A percentile compares a stretch with the other conserved stretches of the same genome.
phyloP scores from a whole-genome alignment of 768 basidiomycete species.

The Russula compacta region DNA sequence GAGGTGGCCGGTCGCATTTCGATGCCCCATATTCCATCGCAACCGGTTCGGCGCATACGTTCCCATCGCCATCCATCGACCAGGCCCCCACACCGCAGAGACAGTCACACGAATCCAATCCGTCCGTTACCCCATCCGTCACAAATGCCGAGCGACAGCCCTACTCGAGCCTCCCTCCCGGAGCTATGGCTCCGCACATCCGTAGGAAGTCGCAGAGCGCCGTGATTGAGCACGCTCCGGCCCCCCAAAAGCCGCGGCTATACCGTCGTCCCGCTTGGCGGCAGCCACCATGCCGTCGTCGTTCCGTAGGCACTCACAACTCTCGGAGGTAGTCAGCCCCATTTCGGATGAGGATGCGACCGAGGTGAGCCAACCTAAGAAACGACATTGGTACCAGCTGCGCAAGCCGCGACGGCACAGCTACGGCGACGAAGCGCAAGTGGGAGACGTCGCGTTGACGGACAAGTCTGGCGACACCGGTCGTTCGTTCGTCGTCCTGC shows the following conservation, averaged over 20 bases:
- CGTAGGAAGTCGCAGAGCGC: conserved; percentile 80
- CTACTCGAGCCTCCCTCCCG: conserved; percentile 39
- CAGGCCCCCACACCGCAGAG: conserved; percentile 21
- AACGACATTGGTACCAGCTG: conserved; percentile 19
- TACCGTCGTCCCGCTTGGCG: background rate
- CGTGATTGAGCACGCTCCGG: conserved; percentile 58
- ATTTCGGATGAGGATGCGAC: conserved; percentile 15
- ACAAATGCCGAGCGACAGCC: conserved; percentile 16
- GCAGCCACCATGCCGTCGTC: background rate
- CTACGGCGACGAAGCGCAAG: conserved; percentile 8
- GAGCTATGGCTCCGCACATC: conserved; percentile 60
- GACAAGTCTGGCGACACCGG: conserved; percentile 1
- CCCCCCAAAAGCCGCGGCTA: background rate
- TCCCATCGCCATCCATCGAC: conserved; percentile 56
- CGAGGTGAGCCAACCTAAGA: conserved; percentile 14
- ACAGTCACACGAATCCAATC: conserved; percentile 14
- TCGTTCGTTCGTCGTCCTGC: conserved; percentile 30
- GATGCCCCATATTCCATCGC: conserved; percentile 78
- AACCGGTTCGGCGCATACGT: conserved; percentile 24
- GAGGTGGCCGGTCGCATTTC: conserved; percentile 80
- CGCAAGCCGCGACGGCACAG: conserved; percentile 19
- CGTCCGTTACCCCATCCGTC: conserved; percentile 19
- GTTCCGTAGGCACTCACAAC: conserved; percentile 13
- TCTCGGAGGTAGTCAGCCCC: conserved; percentile 14
- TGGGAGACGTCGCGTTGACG: background rate